A percentile compares a stretch with the other conserved stretches of the same genome.
Conservation (phyloP, 768 basidiomycete species). For the Pulveroboletus sp. region DNA sequence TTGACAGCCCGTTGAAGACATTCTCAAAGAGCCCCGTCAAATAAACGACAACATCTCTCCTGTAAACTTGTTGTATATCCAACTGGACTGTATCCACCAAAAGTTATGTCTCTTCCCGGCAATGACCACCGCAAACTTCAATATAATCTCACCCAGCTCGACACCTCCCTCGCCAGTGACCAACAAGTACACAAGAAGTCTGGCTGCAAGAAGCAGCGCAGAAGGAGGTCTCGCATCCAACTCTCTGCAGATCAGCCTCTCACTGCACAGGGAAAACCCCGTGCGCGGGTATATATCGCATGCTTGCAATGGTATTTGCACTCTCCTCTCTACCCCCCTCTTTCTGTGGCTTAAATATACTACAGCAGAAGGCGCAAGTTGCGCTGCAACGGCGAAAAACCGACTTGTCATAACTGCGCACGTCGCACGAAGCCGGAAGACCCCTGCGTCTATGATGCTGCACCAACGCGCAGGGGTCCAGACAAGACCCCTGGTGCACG, state of each 20-base stretch:
- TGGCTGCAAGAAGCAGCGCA: slow-evolving; percentile 39
- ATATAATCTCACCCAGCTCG: too few relatives aligned
- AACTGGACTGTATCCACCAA: too few relatives aligned
- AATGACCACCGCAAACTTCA: too few relatives aligned
- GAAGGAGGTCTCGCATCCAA: slow-evolving; percentile 57
- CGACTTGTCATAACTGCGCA: slow-evolving; percentile 68
- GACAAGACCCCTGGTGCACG: slow-evolving; percentile 79
- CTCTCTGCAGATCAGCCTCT: slow-evolving; percentile 75
- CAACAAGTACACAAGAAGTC: too few relatives aligned
- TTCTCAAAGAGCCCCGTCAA: too few relatives aligned
- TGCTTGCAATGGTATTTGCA: slow-evolving; percentile 73
- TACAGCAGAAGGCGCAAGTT: slow-evolving; percentile 72
- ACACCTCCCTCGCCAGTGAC: too few relatives aligned
- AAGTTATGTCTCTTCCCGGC: too few relatives aligned
- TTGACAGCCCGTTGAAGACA: too few relatives aligned
- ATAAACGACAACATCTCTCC: too few relatives aligned
- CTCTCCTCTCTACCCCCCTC: slow-evolving; percentile 2
- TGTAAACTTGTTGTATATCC: too few relatives aligned
- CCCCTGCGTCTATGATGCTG: slow-evolving; percentile 63
- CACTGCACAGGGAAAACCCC: slow-evolving; percentile 75
- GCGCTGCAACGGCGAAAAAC: slow-evolving; percentile 78
- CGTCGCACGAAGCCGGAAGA: slow-evolving; percentile 43
- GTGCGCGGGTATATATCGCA: slow-evolving; percentile 75
- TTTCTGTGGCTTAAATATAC: too few relatives aligned
- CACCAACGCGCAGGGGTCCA: slow-evolving; percentile 76